phyloP scores from a whole-genome alignment of 73 alveolate genomes.

The Tetrahymena thermophila region DNA sequence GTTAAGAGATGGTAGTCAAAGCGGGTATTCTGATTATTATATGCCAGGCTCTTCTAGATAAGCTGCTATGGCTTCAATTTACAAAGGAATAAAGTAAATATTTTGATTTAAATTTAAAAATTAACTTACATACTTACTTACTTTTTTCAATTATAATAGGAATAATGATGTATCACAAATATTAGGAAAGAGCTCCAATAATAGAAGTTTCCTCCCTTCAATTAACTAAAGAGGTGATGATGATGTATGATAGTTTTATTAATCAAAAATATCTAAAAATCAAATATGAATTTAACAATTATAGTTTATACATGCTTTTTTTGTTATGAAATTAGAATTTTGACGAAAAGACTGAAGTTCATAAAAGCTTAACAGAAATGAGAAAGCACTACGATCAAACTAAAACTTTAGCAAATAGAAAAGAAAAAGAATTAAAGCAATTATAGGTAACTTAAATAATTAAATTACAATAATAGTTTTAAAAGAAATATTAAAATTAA shows the following conservation, averaged over 20 bases:
- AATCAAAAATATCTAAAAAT: not conserved
- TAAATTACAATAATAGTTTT: not conserved
- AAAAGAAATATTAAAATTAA: too few relatives aligned
- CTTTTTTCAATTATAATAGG: not conserved
- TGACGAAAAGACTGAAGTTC: conserved; percentile 35
- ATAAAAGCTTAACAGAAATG: conserved; percentile 19
- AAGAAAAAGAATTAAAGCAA: conserved; percentile 19
- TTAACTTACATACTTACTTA: not conserved
- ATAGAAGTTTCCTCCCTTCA: not conserved
- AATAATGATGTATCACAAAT: conserved; percentile 23
- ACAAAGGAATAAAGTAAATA: conserved; percentile 27
- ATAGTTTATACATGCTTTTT: not conserved
- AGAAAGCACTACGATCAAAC: conserved; percentile 22
- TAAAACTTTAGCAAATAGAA: not conserved
- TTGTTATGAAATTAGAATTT: not conserved
- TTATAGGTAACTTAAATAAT: not conserved
- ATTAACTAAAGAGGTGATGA: conserved; percentile 3
- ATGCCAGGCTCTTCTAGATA: not conserved
- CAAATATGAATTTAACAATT: not conserved
- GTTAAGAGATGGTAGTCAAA: not conserved
- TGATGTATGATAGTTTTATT: not conserved
- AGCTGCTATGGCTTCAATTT: conserved; percentile 31
- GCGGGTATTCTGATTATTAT: not conserved
- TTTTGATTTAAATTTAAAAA: not conserved
- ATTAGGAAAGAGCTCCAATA: conserved; percentile 9